Evolutionary conservation across 192 early-diverging fungal species (phyloP).

Genomic region (Umbelopsis ramanniana): DNA sequence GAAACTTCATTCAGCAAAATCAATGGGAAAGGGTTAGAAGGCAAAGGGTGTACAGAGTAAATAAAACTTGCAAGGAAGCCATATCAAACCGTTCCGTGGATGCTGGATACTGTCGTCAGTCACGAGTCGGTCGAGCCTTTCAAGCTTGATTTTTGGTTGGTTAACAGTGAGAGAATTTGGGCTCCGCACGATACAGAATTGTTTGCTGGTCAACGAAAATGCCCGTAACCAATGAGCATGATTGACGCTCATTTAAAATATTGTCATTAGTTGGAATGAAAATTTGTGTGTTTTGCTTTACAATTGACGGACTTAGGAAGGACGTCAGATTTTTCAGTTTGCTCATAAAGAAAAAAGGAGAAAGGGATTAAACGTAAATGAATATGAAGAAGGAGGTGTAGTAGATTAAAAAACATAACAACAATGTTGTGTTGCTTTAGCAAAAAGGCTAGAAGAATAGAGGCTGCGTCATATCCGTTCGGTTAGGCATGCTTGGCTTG

Average conservation of each 20-base stretch:
- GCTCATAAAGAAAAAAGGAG: background rate
- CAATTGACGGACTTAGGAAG: background rate
- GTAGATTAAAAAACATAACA: constrained; percentile 17
- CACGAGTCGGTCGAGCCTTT: too few species aligned
- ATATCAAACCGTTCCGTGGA: too few species aligned
- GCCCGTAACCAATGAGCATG: background rate
- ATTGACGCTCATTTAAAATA: background rate
- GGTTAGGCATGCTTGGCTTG: background rate
- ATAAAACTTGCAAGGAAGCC: too few species aligned
- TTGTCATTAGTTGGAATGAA: constrained; percentile 1
- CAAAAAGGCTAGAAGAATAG: background rate
- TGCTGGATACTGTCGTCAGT: too few species aligned
- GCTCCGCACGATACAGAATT: background rate
- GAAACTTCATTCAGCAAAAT: too few species aligned
- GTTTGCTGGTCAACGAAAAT: background rate
- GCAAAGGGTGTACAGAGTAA: too few species aligned
- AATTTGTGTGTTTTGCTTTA: background rate
- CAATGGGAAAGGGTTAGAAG: too few species aligned
- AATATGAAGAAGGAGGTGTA: constrained; percentile 2
- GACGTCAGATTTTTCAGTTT: background rate
- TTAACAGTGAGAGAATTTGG: background rate
- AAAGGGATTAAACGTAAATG: background rate
- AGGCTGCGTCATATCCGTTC: constrained; percentile 16
- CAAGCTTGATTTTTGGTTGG: too few species aligned
- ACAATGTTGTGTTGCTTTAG: background rate